Conservation (phyloP, 345 rosid genomes). For the Pistacia integerrima region DNA sequence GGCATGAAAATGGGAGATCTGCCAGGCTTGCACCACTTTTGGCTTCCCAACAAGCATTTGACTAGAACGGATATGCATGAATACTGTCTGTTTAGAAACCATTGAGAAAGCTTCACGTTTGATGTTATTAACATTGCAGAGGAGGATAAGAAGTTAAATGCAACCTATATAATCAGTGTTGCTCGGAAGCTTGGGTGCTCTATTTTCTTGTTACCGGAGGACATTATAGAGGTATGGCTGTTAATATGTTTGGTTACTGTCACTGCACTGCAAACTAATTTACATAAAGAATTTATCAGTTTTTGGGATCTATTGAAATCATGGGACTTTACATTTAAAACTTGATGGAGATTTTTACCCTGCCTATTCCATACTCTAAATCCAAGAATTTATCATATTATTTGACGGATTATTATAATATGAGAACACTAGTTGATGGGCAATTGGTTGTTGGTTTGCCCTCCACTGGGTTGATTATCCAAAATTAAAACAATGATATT, state of each 20-base stretch:
- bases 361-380: background rate
- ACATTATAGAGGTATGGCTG: conserved; percentile 76
- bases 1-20: background rate
- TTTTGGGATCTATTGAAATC: background rate
- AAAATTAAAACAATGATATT: background rate
- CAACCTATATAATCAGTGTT: conserved; percentile 95
- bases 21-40: conserved; percentile 5
- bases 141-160: conserved; percentile 93
- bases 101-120: conserved; percentile 2
- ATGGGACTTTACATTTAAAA: background rate
- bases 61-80: background rate
- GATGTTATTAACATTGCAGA: conserved; percentile 52
- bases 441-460: background rate
- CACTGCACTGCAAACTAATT: background rate
- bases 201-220: conserved; percentile 96
- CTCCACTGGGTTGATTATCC: background rate
- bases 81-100: background rate
- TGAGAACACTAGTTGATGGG: background rate
- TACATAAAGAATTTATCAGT: background rate
- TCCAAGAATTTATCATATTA: background rate
- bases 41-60: background rate
- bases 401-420: too few species aligned
- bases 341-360: background rate
- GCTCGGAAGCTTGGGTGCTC: conserved; percentile 98
- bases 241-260: background rate